Percentiles rank a stretch among this genome's conserved stretches.
phyloP scores from a whole-genome alignment of 305 asterid genomes.

The Fraxinus floribunda region DNA sequence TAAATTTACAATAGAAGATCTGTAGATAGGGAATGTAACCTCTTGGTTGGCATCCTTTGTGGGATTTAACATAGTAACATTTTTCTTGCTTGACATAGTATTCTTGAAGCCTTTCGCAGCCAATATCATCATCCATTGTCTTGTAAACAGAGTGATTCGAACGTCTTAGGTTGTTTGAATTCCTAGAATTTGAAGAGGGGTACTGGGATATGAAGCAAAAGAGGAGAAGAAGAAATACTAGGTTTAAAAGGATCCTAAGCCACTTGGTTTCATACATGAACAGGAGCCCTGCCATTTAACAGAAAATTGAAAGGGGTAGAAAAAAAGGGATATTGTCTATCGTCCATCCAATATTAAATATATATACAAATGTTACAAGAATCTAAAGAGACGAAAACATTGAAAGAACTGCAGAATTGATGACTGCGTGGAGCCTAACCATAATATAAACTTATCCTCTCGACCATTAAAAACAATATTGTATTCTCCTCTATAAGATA shows the following conservation, averaged over 20 bases:
- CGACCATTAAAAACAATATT: not conserved
- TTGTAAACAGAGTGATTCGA: not conserved
- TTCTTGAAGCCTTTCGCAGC: slow-evolving; percentile 10
- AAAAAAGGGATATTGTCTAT: not conserved
- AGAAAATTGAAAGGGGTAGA: not conserved
- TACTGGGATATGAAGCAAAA: slow-evolving; percentile 16
- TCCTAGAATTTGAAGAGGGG: slow-evolving; percentile 6
- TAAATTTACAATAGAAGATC: slow-evolving; percentile 23
- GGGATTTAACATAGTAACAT: slow-evolving; percentile 20
- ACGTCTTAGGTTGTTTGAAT: not conserved
- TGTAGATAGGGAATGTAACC: slow-evolving; percentile 23
- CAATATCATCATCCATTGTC: slow-evolving; percentile 6
- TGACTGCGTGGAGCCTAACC: not conserved
- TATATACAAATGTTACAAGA: not conserved
- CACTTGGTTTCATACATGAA: slow-evolving; percentile 16
- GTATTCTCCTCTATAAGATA: not conserved
- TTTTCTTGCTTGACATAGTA: not conserved
- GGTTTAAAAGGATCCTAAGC: slow-evolving; percentile 11
- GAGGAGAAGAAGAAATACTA: slow-evolving; percentile 24
- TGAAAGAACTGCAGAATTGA: not conserved
- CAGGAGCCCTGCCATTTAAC: not conserved
- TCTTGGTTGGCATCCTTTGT: slow-evolving; percentile 17
- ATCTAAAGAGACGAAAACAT: not conserved
- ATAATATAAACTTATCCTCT: not conserved
- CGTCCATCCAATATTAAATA: not conserved